Percentiles rank a stretch among this genome's conserved stretches.
phyloP scores from a whole-genome alignment of 1,284 basidiomycete species.

The Cutaneotrichosporon curvatum region DNA sequence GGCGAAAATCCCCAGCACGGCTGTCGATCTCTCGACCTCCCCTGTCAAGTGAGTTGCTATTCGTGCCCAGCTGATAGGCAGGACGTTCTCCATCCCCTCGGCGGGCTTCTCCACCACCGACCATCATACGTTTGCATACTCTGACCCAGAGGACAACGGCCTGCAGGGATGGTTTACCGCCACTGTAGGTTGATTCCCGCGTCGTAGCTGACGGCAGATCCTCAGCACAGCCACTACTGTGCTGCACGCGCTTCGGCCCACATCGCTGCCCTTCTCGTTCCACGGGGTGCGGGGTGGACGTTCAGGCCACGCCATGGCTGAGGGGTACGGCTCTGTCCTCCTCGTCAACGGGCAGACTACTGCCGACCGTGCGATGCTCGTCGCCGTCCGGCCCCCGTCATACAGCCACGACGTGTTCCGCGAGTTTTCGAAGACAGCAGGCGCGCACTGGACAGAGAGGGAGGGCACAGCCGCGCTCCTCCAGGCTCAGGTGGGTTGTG shows the following conservation, averaged over 20 bases:
- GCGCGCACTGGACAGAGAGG: not conserved
- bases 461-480: conserved; percentile 28
- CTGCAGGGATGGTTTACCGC: no score
- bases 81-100: no score
- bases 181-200: no score
- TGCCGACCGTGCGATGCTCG: conserved; percentile 29
- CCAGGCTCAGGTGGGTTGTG: conserved; percentile 32
- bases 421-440: conserved; percentile 23
- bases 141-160: no score
- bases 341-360: conserved; percentile 28
- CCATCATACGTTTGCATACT: no score
- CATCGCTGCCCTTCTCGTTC: conserved; percentile 31
- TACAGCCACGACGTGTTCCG: conserved; percentile 18
- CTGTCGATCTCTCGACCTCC: no score
- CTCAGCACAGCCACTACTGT: conserved; percentile 27
- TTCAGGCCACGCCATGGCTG: conserved; percentile 6
- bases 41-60: no score
- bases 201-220: not conserved
- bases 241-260: conserved; percentile 36
- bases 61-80: no score
- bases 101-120: no score
- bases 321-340: conserved; percentile 39
- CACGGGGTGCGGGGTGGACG: not conserved
- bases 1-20: no score
- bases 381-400: conserved; percentile 34